Conservation (phyloP, 257 asterid species). For the Solanum pennellii region DNA sequence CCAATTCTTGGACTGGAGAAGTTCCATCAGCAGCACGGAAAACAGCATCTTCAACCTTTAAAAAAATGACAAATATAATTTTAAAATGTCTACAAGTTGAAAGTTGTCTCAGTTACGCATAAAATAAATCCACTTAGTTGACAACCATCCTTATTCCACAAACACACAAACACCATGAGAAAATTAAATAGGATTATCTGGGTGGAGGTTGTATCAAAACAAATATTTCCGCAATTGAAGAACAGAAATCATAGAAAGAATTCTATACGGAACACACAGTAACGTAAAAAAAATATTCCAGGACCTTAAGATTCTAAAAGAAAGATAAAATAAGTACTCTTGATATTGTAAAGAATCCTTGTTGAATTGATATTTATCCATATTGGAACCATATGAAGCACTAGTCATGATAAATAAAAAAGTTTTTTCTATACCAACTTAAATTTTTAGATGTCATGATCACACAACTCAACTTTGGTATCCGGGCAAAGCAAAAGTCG, state of each 20-base stretch:
- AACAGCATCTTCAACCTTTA: slow-evolving; percentile 81
- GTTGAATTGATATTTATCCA: neutral
- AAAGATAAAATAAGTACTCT: neutral
- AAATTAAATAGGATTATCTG: neutral
- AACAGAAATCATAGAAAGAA: too few relatives aligned
- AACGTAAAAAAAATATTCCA: too few relatives aligned
- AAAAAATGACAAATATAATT: neutral
- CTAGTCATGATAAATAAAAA: neutral
- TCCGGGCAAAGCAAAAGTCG: neutral
- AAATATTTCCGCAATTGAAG: neutral
- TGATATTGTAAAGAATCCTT: neutral
- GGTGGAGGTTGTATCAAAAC: neutral
- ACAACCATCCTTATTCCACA: neutral
- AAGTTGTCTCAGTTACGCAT: neutral
- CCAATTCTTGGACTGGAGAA: slow-evolving; percentile 60
- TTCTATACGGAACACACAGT: too few relatives aligned
- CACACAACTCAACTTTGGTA: neutral
- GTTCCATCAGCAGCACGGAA: slow-evolving; percentile 82
- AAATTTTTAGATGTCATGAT: neutral
- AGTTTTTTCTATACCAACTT: neutral
- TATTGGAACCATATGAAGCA: neutral
- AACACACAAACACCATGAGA: neutral
- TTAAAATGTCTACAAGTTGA: neutral
- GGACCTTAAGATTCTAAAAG: too few relatives aligned
- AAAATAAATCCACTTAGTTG: neutral